Evolutionary conservation across 192 early-diverging fungal genomes (phyloP).

Genomic region (Coemansia sp.): DNA sequence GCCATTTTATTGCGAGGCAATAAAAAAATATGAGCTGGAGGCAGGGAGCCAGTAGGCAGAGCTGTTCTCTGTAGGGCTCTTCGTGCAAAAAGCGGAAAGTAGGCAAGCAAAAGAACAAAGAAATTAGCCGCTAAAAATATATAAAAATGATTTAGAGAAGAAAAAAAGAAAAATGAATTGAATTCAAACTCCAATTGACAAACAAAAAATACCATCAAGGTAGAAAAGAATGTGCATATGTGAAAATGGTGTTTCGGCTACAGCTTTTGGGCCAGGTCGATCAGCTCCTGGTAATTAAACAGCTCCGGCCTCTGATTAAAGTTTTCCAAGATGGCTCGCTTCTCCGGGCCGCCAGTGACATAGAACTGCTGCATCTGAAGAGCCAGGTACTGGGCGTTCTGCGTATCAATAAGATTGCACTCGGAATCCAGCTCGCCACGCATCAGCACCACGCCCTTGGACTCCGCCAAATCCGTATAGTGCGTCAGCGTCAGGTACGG

Average conservation of each 20-base stretch:
- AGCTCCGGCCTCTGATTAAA: conserved; percentile 74
- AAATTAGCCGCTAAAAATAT: no score
- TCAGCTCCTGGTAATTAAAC: conserved; percentile 69
- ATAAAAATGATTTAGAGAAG: not conserved
- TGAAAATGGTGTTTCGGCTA: no score
- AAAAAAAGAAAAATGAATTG: conserved; percentile 1
- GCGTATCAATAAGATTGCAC: conserved; percentile 54
- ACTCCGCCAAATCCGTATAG: conserved; percentile 77
- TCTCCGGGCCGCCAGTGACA: conserved; percentile 65
- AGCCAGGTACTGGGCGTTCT: conserved; percentile 76
- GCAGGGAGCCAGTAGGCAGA: no score
- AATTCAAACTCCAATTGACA: no score
- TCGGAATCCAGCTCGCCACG: conserved; percentile 67
- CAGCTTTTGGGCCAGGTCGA: conserved; percentile 55
- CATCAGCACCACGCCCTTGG: conserved; percentile 89
- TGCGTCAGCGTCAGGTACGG: conserved; percentile 83
- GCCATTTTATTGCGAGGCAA: conserved; percentile 2
- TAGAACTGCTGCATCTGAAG: conserved; percentile 86
- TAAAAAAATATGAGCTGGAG: conserved; percentile 11
- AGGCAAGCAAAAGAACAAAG: no score
- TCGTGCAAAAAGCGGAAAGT: no score
- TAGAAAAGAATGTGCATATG: no score
- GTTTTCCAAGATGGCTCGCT: conserved; percentile 64
- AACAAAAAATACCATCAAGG: no score
- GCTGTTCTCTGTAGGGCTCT: no score